Conservation (phyloP, 129 eudicot genomes). For the Helianthus annuus region HanXRQr2.0-SUNRISE NC_035440.2:85488167-85488666, state of each 20-base stretch:
- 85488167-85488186: constrained; percentile 67
- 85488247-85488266: constrained; percentile 51
- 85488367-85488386: constrained; percentile 69
- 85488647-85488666: constrained; percentile 41
- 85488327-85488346: constrained; percentile 62
- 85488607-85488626: constrained; percentile 27
- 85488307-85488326: constrained; percentile 60
- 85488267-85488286: constrained; percentile 52
- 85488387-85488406: constrained; percentile 71
- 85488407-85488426: constrained; percentile 74
- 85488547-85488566: constrained; percentile 31
- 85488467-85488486: constrained; percentile 65
- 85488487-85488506: constrained; percentile 64
- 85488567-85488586: constrained; percentile 35
- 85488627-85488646: constrained; percentile 30
- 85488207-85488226: constrained; percentile 71
- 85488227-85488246: constrained; percentile 53
- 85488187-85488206: constrained; percentile 76
- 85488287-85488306: constrained; percentile 53
- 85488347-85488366: constrained; percentile 73
- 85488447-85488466: constrained; percentile 60
- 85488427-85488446: constrained; percentile 81
- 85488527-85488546: constrained; percentile 24
- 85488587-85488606: constrained; percentile 11
- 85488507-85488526: constrained; percentile 64